Conservation (phyloP, 2,329 filamentous ascomycete genomes). For the Monosporascus ibericus region DNA sequence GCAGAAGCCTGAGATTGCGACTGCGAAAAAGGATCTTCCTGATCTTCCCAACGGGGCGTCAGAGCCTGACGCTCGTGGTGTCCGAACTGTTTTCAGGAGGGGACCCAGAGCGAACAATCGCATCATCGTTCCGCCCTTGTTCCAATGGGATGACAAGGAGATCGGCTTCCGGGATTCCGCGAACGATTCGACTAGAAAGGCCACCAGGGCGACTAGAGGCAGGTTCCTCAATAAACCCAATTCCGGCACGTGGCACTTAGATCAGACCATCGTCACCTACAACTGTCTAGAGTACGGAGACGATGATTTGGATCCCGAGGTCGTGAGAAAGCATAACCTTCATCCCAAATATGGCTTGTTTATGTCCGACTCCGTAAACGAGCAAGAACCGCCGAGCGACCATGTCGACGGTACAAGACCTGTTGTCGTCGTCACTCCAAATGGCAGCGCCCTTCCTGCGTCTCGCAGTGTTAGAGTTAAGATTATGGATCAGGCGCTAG, state of each 20-base stretch:
- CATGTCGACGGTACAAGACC: conserved; percentile 40
- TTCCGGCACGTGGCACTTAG: conserved; percentile 47
- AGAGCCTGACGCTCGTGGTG: conserved; percentile 46
- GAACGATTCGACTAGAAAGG: conserved; percentile 48
- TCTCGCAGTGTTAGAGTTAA: conserved; percentile 33
- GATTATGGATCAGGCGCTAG: conserved; percentile 23
- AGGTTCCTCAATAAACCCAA: conserved; percentile 49
- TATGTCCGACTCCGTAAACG: conserved; percentile 40
- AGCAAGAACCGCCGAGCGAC: conserved; percentile 32
- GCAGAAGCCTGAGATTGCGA: conserved; percentile 13
- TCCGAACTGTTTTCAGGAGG: conserved; percentile 39
- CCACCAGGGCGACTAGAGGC: conserved; percentile 46
- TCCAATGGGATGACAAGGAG: conserved; percentile 45
- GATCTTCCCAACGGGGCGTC: conserved; percentile 33
- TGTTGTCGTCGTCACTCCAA: conserved; percentile 42
- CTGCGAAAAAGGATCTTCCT: conserved; percentile 21
- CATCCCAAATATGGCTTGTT: conserved; percentile 51
- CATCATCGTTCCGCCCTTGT: conserved; percentile 44
- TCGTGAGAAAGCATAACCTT: conserved; percentile 42
- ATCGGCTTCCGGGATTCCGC: conserved; percentile 55
- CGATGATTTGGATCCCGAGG: conserved; percentile 44
- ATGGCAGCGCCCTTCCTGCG: conserved; percentile 41
- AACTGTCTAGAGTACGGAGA: conserved; percentile 43
- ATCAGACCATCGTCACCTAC: conserved; percentile 47
- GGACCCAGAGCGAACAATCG: conserved; percentile 42